Evolutionary conservation across 208 protist genomes (phyloP), one percentile per base, ranked within the genome.

Genomic region (Leishmania major): DNA sequence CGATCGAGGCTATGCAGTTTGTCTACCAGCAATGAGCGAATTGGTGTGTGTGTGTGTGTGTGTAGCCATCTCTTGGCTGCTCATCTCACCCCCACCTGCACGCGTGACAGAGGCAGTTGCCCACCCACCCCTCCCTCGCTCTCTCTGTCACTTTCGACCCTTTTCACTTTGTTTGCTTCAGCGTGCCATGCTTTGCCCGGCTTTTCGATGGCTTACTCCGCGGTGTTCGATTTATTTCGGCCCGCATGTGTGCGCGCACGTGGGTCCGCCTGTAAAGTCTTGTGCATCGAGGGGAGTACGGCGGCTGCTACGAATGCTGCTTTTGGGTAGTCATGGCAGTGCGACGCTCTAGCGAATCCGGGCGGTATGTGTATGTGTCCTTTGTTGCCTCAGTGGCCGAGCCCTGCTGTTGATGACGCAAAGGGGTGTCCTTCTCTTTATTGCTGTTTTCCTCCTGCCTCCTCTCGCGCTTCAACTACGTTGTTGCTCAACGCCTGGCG

Each of bases 1-100:
- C 60, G 0, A 78, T 95, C 31, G 72, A 87, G 69, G 88, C 78
- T n/a, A 90, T 87, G 64, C 87, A 93, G 69, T 94, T 91, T 78
- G 67, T 88, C 11, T 96, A 90, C 59, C 86, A 90, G 64, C 79
- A 89, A 17, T 95, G 80, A 84, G 31, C 0, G 11, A 6, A 76
- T 37, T 0, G 11, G 28, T 0, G 59, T 4, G 19, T 40, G 40
- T 15, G 19, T 40, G 40, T 15, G 35, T 25, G 28, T 7, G 22
- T 67, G n/a, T 45, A 31, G 62, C 31, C 31, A 43, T 17, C 22
- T 10, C 17, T 11, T 3, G 37, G 37, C 19, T 4, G 37, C 6
- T 45, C 31, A 45, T 28, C 35, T 28, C 28, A 37, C 10, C 17
- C 28, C 8, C 40, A 57, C 55, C 22, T 3, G 55, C 66, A 69